A percentile compares a stretch with the other conserved stretches of the same genome.
phyloP scores from a whole-genome alignment of 2,329 filamentous ascomycete genomes.

The Knufia petricola region DNA sequence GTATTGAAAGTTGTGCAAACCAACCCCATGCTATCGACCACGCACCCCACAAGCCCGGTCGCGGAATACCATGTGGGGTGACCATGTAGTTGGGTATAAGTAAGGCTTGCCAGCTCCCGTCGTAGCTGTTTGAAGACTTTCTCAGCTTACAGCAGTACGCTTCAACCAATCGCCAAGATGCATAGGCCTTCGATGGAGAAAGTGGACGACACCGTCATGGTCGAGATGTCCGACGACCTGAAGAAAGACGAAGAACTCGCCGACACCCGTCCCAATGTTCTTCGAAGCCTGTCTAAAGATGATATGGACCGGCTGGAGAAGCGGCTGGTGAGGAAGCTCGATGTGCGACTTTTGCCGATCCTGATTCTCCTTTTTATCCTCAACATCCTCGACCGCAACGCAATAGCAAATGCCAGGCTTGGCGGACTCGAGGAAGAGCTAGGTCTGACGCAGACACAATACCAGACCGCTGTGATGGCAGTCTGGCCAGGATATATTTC shows the following conservation, averaged over 20 bases:
- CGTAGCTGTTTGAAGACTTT: no score
- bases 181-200: background rate
- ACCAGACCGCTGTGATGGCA: slow-evolving; percentile 22
- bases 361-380: slow-evolving; percentile 6
- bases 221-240: background rate
- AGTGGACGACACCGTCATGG: slow-evolving; percentile 1
- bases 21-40: no score
- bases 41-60: no score
- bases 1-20: no score
- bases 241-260: background rate
- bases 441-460: slow-evolving; percentile 24
- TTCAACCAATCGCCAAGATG: slow-evolving; percentile 2
- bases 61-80: background rate
- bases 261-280: background rate
- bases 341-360: slow-evolving; percentile 5
- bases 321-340: slow-evolving; percentile 6
- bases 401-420: slow-evolving; percentile 26
- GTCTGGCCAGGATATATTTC: slow-evolving; percentile 1
- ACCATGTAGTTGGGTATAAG: no score
- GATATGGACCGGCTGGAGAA: background rate
- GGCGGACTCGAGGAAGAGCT: slow-evolving; percentile 25
- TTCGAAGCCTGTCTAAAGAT: background rate
- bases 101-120: background rate
- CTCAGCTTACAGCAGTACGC: background rate
- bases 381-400: slow-evolving; percentile 23